Conservation (phyloP, 306 rosid species). For the Trifolium fragiferum region DNA sequence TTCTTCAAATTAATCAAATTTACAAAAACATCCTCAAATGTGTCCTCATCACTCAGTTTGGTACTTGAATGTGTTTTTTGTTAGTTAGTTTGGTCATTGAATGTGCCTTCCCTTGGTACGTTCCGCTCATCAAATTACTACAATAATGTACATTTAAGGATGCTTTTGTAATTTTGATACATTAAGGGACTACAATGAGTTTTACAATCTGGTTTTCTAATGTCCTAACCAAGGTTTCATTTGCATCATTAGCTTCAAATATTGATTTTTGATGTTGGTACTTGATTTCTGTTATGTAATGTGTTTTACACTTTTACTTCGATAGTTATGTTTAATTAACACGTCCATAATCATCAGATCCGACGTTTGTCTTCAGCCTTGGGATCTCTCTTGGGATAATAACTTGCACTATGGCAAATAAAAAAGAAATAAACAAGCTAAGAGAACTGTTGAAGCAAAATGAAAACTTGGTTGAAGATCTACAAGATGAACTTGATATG, state of each 20-base stretch:
- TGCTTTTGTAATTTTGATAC: background rate
- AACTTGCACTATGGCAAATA: slow-evolving; percentile 53
- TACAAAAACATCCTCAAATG: background rate
- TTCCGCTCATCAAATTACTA: background rate
- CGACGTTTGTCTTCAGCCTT: slow-evolving; percentile 62
- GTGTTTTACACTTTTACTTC: slow-evolving; percentile 34
- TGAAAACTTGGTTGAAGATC: slow-evolving; percentile 83
- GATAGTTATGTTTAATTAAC: slow-evolving; percentile 38
- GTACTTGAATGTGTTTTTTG: background rate
- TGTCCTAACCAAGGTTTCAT: background rate
- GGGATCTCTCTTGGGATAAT: slow-evolving; percentile 81
- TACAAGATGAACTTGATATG: slow-evolving; percentile 93
- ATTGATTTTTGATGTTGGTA: background rate
- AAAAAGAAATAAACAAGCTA: slow-evolving; percentile 63
- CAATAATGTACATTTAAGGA: background rate
- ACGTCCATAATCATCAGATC: slow-evolving; percentile 52
- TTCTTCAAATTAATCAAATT: background rate
- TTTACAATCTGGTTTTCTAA: background rate
- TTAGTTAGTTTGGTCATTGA: background rate
- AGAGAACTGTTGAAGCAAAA: slow-evolving; percentile 67
- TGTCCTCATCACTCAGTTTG: background rate
- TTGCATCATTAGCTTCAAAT: slow-evolving; percentile 16
- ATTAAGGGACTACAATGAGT: background rate
- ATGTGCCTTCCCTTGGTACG: background rate
- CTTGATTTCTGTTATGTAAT: slow-evolving; percentile 20